phyloP scores from a whole-genome alignment of 768 basidiomycete genomes.

The Xerocomellus intermedius region DNA sequence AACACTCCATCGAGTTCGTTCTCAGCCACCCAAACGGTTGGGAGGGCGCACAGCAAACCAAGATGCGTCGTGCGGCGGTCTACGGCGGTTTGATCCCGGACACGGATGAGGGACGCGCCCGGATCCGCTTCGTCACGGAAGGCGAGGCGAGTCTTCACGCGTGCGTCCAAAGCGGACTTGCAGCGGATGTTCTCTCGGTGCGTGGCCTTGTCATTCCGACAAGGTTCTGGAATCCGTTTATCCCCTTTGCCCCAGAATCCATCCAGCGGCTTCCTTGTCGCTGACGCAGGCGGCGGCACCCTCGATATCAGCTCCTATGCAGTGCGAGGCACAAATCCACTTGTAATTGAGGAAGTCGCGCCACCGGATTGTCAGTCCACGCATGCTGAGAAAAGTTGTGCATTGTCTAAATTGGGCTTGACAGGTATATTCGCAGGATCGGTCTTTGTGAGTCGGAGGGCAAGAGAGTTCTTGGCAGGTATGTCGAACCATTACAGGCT shows the following conservation, averaged over 20 bases:
- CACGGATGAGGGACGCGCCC: slow-evolving; percentile 66
- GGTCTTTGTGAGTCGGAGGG: slow-evolving; percentile 76
- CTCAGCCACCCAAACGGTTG: slow-evolving; percentile 81
- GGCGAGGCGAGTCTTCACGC: slow-evolving; percentile 84
- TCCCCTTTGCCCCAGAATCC: slow-evolving; percentile 48
- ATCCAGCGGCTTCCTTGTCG: slow-evolving; percentile 74
- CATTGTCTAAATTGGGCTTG: slow-evolving; percentile 7
- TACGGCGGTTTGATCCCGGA: slow-evolving; percentile 73
- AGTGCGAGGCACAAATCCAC: slow-evolving; percentile 63
- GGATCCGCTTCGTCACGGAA: slow-evolving; percentile 79
- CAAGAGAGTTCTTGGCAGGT: slow-evolving; percentile 73
- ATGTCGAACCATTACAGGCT: slow-evolving; percentile 1
- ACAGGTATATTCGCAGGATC: slow-evolving; percentile 81
- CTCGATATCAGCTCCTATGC: slow-evolving; percentile 81
- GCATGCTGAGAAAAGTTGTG: background rate
- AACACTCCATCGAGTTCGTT: slow-evolving; percentile 69
- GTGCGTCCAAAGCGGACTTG: slow-evolving; percentile 74
- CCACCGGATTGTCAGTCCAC: slow-evolving; percentile 69
- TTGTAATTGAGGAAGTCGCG: slow-evolving; percentile 80
- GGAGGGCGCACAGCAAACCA: slow-evolving; percentile 74
- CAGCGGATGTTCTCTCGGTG: slow-evolving; percentile 74
- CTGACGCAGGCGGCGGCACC: slow-evolving; percentile 80
- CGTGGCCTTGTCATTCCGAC: slow-evolving; percentile 17
- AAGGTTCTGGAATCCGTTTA: background rate
- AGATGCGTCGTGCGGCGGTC: slow-evolving; percentile 73